These are phyloP conservation scores for Fusarium algeriense DNA, from an alignment of 2,329 filamentous ascomycete species.

Conservation along the genomic window DNA sequence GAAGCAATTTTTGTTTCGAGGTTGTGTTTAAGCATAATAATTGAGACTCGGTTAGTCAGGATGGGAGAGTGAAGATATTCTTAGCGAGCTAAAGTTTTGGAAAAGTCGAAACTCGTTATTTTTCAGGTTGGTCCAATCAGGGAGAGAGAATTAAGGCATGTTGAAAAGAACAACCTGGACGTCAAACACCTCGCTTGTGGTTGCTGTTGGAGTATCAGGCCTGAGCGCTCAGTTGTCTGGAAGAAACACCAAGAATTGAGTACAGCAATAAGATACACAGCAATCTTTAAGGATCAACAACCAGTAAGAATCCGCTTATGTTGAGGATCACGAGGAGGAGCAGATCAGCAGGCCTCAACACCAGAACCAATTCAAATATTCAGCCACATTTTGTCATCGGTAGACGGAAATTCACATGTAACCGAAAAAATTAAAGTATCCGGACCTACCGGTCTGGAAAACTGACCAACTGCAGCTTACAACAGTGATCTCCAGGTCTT, in stretches of 20 bases:
- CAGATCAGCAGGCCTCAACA: neutral
- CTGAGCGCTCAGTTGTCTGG: neutral
- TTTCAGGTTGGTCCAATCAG: neutral
- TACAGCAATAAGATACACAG: neutral
- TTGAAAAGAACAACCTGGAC: neutral
- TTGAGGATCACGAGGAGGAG: slow-evolving; percentile 12
- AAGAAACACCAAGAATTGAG: slow-evolving; percentile 5
- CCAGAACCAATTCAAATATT: neutral
- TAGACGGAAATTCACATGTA: slow-evolving; percentile 44
- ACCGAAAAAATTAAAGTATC: slow-evolving; percentile 36
- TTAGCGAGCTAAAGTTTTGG: neutral
- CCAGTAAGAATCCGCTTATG: slow-evolving; percentile 2
- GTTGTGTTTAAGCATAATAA: neutral
- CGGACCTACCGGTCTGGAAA: slow-evolving; percentile 9
- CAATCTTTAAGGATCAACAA: neutral
- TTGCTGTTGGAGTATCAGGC: neutral
- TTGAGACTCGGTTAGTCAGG: slow-evolving; percentile 7
- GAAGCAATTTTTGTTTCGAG: neutral
- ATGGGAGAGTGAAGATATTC: neutral
- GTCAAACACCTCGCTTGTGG: neutral
- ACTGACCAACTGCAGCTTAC: neutral
- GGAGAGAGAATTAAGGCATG: neutral
- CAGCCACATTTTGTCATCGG: slow-evolving; percentile 13
- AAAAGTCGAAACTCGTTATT: neutral
- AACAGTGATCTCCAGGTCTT: slow-evolving; percentile 16